These are phyloP conservation scores for Talaromyces sp. DNA, from an alignment of 2,329 filamentous ascomycete genomes.

Conservation along the genomic window DNA sequence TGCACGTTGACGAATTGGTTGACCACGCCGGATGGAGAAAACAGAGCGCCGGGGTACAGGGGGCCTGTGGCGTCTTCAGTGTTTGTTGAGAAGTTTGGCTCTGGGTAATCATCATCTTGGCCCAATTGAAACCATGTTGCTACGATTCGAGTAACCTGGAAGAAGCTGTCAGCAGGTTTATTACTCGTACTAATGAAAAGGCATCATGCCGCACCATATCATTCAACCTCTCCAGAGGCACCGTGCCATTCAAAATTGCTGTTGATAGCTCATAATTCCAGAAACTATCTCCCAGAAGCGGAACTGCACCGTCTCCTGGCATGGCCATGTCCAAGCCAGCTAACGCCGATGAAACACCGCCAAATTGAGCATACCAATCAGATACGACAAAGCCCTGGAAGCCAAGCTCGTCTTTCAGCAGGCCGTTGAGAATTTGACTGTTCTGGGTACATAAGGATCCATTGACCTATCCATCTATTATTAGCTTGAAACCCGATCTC, in stretches of 20 bases:
- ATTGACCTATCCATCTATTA: constrained; percentile 50
- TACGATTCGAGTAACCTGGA: constrained; percentile 52
- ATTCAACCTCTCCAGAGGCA: constrained; percentile 56
- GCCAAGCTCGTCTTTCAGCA: constrained; percentile 70
- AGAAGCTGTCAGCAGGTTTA: constrained; percentile 13
- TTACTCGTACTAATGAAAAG: not conserved
- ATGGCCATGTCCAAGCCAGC: constrained; percentile 67
- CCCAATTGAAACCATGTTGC: constrained; percentile 56
- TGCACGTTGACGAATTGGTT: constrained; percentile 66
- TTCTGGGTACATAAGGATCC: constrained; percentile 66
- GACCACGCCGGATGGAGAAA: constrained; percentile 60
- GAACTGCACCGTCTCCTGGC: constrained; percentile 58
- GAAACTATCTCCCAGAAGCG: constrained; percentile 51
- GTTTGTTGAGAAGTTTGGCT: constrained; percentile 58
- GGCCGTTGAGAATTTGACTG: constrained; percentile 63
- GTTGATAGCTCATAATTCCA: constrained; percentile 56
- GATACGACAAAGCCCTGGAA: constrained; percentile 70
- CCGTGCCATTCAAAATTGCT: constrained; percentile 55
- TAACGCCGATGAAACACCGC: constrained; percentile 57
- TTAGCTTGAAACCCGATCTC: not conserved
- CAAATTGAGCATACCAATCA: constrained; percentile 65
- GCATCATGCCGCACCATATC: constrained; percentile 36
- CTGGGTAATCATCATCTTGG: constrained; percentile 57
- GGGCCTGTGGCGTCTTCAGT: constrained; percentile 55
- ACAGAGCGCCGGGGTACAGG: constrained; percentile 56